Percentiles rank a stretch among this genome's conserved stretches.
Conservation (phyloP, 228 moss, liverwort and hornwort species). For the Sphagnum magellanicum region DNA sequence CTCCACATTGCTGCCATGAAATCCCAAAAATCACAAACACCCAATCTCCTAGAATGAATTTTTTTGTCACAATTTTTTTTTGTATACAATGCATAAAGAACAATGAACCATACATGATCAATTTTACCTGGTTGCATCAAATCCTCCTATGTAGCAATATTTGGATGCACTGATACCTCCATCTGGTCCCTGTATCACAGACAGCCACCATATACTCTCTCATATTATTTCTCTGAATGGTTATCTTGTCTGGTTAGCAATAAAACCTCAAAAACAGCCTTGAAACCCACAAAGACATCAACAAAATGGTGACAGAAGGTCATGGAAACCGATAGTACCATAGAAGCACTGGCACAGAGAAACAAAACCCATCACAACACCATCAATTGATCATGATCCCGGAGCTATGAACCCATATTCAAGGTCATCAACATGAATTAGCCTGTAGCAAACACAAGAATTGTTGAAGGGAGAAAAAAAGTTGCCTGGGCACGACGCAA, state of each 20-base stretch:
- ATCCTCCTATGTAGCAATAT: constrained; percentile 98
- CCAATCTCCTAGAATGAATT: too few relatives aligned
- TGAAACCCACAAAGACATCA: too few relatives aligned
- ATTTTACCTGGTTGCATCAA: constrained; percentile 98
- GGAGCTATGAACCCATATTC: too few relatives aligned
- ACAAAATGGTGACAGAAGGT: too few relatives aligned
- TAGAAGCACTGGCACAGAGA: too few relatives aligned
- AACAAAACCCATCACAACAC: too few relatives aligned
- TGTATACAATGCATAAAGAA: too few relatives aligned
- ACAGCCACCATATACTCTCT: constrained; percentile 69
- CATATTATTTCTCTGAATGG: too few relatives aligned
- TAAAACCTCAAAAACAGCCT: too few relatives aligned
- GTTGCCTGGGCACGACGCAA: constrained; percentile 91
- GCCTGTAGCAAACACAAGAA: neutral
- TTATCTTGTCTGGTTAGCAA: too few relatives aligned
- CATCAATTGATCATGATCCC: too few relatives aligned
- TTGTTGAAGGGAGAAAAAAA: neutral
- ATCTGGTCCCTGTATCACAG: constrained; percentile 96
- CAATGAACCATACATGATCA: neutral
- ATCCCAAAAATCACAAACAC: neutral
- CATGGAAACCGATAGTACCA: too few relatives aligned
- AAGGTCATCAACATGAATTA: neutral
- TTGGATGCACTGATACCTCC: constrained; percentile 96
- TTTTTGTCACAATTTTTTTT: neutral
- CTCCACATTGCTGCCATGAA: constrained; percentile 71